Evolutionary conservation across 176 grass and related monocot genomes (phyloP).

Genomic region (Hyparrhenia diplandra): DNA sequence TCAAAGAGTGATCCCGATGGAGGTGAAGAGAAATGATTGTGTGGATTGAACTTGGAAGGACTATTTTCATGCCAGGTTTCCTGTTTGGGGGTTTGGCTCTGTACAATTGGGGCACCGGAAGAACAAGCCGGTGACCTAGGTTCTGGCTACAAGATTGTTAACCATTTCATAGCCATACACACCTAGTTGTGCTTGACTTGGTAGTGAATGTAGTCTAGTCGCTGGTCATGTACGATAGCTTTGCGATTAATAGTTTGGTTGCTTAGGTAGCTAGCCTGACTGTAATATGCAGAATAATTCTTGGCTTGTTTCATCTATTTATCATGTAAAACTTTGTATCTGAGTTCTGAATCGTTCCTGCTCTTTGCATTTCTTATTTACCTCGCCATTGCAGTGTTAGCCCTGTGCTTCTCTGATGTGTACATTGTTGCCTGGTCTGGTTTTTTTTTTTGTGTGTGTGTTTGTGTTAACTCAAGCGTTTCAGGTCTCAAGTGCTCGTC

Average conservation of each 20-base stretch:
- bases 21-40: slow-evolving; percentile 34
- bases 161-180: slow-evolving; percentile 28
- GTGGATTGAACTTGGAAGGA: neutral
- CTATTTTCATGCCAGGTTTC: neutral
- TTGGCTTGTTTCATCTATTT: slow-evolving; percentile 9
- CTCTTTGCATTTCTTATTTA: neutral
- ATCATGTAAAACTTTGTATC: slow-evolving; percentile 41
- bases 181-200: slow-evolving; percentile 47
- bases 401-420: neutral
- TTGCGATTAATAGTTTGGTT: slow-evolving; percentile 29
- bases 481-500: neutral
- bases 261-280: slow-evolving; percentile 58
- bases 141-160: slow-evolving; percentile 25
- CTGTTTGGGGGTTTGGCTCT: slow-evolving; percentile 9
- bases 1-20: slow-evolving; percentile 37
- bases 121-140: slow-evolving; percentile 7
- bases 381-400: neutral
- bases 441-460: too few species aligned
- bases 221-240: slow-evolving; percentile 68
- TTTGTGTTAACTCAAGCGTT: neutral
- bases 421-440: neutral
- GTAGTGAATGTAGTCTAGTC: slow-evolving; percentile 48
- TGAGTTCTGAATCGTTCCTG: neutral
- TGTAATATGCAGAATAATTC: slow-evolving; percentile 48
- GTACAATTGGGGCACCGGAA: slow-evolving; percentile 46